Percentiles rank a stretch among this genome's conserved stretches.
Conservation (phyloP, 2,329 filamentous ascomycete species). For the Hypoxylon rubiginosum region DNA sequence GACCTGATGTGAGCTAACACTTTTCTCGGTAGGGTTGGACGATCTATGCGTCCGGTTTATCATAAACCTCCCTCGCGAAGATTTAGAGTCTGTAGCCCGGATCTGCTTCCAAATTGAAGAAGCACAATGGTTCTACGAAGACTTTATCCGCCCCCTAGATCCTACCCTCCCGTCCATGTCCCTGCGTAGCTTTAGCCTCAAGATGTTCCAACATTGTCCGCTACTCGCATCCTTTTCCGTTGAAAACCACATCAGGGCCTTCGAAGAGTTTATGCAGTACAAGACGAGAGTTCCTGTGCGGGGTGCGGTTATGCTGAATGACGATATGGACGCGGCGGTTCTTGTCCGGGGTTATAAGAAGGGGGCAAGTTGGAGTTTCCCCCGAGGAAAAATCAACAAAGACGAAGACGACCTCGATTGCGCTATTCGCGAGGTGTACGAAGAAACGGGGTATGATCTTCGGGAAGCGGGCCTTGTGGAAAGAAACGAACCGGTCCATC, state of each 20-base stretch:
- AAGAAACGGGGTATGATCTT: conserved; percentile 94
- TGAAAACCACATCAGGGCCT: conserved; percentile 83
- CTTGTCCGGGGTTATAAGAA: conserved; percentile 99
- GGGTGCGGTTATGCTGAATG: conserved; percentile 92
- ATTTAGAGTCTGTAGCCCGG: conserved; percentile 88
- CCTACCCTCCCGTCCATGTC: conserved; percentile 86
- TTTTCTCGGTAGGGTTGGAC: conserved; percentile 79
- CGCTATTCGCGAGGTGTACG: conserved; percentile 92
- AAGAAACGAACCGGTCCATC: conserved; percentile 79
- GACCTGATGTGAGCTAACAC: conserved; percentile 33
- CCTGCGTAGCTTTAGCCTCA: conserved; percentile 85
- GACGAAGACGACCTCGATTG: conserved; percentile 95
- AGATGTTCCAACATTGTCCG: conserved; percentile 95
- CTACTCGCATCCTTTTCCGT: conserved; percentile 84
- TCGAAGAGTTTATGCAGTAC: conserved; percentile 92
- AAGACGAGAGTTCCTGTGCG: conserved; percentile 95
- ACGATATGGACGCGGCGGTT: conserved; percentile 93
- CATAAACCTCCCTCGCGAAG: conserved; percentile 93
- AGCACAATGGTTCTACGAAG: conserved; percentile 99
- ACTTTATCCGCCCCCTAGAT: conserved; percentile 94
- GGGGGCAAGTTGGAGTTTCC: conserved; percentile 95
- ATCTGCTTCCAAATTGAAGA: conserved; percentile 99
- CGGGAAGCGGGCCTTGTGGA: conserved; percentile 81
- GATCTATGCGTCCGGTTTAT: conserved; percentile 98
- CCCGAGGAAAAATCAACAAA: conserved; percentile 97